A percentile compares a stretch with the other conserved stretches of the same genome.
phyloP scores from a whole-genome alignment of 371 early-diverging fungal species.

The Rhizopus stolonifer region DNA sequence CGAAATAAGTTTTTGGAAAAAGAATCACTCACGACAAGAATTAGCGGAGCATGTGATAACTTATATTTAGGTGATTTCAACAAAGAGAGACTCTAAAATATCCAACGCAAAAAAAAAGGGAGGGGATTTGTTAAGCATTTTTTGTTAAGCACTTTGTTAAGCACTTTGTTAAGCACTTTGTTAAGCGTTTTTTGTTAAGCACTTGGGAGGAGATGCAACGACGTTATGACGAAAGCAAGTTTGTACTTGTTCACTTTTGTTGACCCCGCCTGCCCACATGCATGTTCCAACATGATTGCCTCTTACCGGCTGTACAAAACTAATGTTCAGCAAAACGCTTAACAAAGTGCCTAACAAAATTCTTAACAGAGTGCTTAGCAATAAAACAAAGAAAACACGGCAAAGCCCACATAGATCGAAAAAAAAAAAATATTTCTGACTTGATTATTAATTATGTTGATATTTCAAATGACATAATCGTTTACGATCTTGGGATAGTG shows the following conservation, averaged over 20 bases:
- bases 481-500: no score
- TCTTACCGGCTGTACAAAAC: slow-evolving; percentile 8
- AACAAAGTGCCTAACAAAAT: slow-evolving; percentile 6
- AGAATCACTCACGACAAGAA: slow-evolving; percentile 9
- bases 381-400: no score
- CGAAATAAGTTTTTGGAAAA: slow-evolving; percentile 13
- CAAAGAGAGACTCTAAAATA: slow-evolving; percentile 6
- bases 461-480: no score
- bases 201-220: slow-evolving; percentile 3
- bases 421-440: no score
- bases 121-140: slow-evolving; percentile 7
- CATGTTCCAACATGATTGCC: slow-evolving; percentile 8
- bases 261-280: slow-evolving; percentile 10
- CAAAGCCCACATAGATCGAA: no score
- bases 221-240: slow-evolving; percentile 8
- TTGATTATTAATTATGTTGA: no score
- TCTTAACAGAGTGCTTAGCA: no score
- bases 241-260: slow-evolving; percentile 11
- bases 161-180: slow-evolving; percentile 8
- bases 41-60: slow-evolving; percentile 12
- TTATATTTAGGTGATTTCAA: slow-evolving; percentile 8
- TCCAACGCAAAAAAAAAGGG: no score
- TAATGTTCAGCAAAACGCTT: slow-evolving; percentile 7
- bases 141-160: slow-evolving; percentile 1
- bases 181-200: slow-evolving; percentile 8